Evolutionary conservation across 768 basidiomycete genomes (phyloP).

Genomic region (Leccinum sublutescens): DNA sequence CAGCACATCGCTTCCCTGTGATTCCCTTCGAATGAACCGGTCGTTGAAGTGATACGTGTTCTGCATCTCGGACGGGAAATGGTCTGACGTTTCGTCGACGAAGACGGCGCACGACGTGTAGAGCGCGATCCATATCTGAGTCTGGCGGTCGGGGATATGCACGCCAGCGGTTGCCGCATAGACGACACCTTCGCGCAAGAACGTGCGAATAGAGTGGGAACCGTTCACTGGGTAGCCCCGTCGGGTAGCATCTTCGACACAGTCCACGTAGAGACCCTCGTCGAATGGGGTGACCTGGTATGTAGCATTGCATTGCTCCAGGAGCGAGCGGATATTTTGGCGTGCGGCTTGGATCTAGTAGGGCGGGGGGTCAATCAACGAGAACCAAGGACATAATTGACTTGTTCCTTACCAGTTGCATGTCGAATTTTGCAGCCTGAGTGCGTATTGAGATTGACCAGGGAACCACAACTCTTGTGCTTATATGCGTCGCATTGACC

Average conservation of each 20-base stretch:
- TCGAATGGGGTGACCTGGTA: background rate
- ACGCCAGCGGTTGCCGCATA: background rate
- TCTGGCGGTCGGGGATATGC: background rate
- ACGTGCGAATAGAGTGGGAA: background rate
- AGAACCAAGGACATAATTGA: background rate
- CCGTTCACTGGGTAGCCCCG: background rate
- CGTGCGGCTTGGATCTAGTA: background rate
- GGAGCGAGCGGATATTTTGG: background rate
- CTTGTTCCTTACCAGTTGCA: background rate
- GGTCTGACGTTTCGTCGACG: background rate
- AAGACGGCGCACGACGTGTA: background rate
- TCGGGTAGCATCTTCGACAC: background rate
- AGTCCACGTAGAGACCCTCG: background rate
- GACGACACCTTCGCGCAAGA: background rate
- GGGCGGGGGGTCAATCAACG: background rate
- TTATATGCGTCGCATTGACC: too few species aligned
- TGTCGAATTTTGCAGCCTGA: background rate
- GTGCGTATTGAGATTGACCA: background rate
- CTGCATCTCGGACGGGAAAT: background rate
- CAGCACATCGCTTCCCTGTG: background rate
- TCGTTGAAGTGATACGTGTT: background rate
- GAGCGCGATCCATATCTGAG: background rate
- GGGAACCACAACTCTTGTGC: too few species aligned
- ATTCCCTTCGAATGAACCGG: background rate
- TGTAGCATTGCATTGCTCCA: background rate